Base-by-base conservation (phyloP, 1,284 basidiomycete species). In the Volvariella volvacea region DNA sequence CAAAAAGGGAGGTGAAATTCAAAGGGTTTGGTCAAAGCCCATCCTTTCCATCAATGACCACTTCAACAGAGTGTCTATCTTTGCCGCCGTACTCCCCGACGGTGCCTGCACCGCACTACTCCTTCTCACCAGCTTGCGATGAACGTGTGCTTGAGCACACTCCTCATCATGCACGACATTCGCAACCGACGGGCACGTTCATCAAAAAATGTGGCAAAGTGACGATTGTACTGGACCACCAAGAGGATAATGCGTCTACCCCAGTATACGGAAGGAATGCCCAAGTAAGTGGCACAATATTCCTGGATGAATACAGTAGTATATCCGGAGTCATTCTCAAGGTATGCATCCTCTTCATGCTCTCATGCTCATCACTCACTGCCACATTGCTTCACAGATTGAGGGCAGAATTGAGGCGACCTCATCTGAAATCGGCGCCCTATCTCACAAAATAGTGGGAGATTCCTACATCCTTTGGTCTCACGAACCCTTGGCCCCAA, bases 341-440 rank as follows among this genome's bases (percentile, higher is more conserved):
- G 60, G 78, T 76, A 53, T 22, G 41, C 22, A 10, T 7, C 4
- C 2, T 33, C 31, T 9, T 15, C 34, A 8, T 33, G 64, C 65
- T 45, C 56, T 33, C 6, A 12, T 21, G n/a, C 39, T 17, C 8
- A 28, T 30, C 9, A 44, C 14, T 39, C 14, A 28, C 25, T 12
- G n/a, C n/a, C n/a, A n/a, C n/a, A n/a, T n/a, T n/a, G n/a, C 38
- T 43, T 39, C 31, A 39, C 42, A 83, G 80, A 51, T 83, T n/a
- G 65, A 73, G 45, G 78, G 75, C 16, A 70, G 65, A 50, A 56
- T 81, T 41, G 64, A 68, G 34, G 51, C 72, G 6, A 65, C 60
- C 2, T 58, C 63, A 12, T 61, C 67, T 6, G 72, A 73, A 46
- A 61, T 63, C 14, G 66, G 64, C 21, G 58, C 67, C 0, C 59